Conservation (phyloP, 352 stramenopile genomes). For the Globisporangium spiculum region DNA sequence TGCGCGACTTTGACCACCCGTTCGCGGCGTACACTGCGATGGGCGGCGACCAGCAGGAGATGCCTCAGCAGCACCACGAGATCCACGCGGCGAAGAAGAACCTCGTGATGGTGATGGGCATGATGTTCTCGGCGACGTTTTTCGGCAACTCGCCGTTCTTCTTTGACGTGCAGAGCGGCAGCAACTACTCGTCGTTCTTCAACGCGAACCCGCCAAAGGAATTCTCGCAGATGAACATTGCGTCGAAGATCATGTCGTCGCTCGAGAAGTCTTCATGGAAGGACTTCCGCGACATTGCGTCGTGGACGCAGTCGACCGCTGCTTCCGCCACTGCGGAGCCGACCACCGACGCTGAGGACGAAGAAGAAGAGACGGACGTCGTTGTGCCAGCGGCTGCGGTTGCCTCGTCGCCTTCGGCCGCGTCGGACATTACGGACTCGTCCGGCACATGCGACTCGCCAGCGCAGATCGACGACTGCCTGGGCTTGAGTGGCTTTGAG, state of each 20-base stretch:
- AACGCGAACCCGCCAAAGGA: constrained; percentile 71
- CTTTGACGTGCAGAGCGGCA: constrained; percentile 68
- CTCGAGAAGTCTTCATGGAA: constrained; percentile 90
- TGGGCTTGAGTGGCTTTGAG: constrained; percentile 44
- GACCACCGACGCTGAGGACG: constrained; percentile 30
- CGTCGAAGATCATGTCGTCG: constrained; percentile 78
- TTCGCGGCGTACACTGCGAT: constrained; percentile 30
- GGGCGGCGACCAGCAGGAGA: constrained; percentile 21
- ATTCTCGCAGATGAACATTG: constrained; percentile 83
- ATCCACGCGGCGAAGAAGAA: constrained; percentile 88
- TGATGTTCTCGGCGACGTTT: constrained; percentile 87
- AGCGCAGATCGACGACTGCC: constrained; percentile 42
- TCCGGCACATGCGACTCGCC: constrained; percentile 55
- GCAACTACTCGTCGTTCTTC: constrained; percentile 83
- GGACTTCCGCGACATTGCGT: constrained; percentile 79
- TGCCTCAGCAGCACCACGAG: constrained; percentile 54
- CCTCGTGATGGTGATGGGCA: constrained; percentile 86
- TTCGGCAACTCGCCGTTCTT: constrained; percentile 76
- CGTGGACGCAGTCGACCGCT: constrained; percentile 46
- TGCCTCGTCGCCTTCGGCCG: constrained; percentile 46
- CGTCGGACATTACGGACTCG: constrained; percentile 71
- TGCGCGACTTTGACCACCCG: constrained; percentile 75
- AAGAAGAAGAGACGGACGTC: constrained; percentile 21
- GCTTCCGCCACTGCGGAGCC: constrained; percentile 30
- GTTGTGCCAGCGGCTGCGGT: constrained; percentile 21